Evolutionary conservation across 345 rosid species (phyloP).

Genomic region (Eucalyptus cloeziana): DNA sequence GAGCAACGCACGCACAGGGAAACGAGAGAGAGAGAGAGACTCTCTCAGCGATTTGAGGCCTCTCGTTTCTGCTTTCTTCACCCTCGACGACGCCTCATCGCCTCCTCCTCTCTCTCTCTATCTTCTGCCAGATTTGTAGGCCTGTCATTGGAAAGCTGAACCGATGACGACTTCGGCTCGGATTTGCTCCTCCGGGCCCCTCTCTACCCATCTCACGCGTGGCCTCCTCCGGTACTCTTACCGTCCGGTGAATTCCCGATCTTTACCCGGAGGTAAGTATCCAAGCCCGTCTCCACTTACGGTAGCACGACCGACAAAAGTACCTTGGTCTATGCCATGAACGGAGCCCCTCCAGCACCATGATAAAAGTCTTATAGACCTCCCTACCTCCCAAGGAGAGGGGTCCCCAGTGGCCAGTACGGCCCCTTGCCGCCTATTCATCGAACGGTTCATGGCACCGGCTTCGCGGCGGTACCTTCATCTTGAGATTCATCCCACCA

Average conservation of each 20-base stretch:
- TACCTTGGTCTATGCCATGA: not conserved
- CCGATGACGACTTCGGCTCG: not conserved
- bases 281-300: not conserved
- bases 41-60: not conserved
- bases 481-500: not conserved
- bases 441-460: not conserved
- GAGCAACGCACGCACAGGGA: not conserved
- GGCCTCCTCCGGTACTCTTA: accelerated
- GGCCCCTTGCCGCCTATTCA: not conserved
- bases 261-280: not conserved
- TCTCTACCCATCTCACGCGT: not conserved
- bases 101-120: not conserved
- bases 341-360: not conserved
- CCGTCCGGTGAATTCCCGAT: not conserved
- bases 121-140: not conserved
- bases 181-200: not conserved
- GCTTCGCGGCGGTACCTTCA: not conserved
- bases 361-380: no score
- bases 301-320: not conserved
- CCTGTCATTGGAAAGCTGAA: not conserved
- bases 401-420: not conserved
- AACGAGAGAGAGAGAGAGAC: not conserved
- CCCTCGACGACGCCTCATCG: not conserved
- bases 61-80: not conserved
- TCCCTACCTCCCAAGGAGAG: not conserved